Evolutionary conservation across 2,329 filamentous ascomycete species (phyloP), one percentile per base, ranked within the genome.

Genomic region (Aspergillus sp.): DNA sequence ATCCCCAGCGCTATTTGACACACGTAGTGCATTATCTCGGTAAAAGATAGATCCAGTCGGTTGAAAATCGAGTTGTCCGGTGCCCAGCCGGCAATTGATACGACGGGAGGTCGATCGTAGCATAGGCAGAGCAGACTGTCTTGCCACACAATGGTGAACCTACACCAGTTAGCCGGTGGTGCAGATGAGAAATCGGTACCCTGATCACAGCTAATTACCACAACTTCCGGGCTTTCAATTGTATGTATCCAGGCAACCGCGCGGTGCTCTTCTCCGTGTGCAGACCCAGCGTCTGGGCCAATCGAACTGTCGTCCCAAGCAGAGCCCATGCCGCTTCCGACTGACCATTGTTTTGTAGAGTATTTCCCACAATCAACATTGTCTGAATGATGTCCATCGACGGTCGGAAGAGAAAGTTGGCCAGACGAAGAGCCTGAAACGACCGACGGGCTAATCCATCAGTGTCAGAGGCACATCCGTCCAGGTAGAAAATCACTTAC

Each of bases 341-440:
- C 54, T 73, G 72, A 2, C 70, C 71, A 54, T 67, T 68, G 18
- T 74, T 72, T 22, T 73, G 70, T 7, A 73, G 29, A 1, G 68
- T 83, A 62, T 85, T 84, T 22, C 83, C 82, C 2, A 85, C 78
- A 5, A 86, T 81, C 2, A 86, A 71, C 11, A 85, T 73, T 0
- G 83, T 80, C 67, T 86, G 82, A 29, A 86, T 83, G 53, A 78
- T 82, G 56, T 85, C 82, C 39, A 85, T 65, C 2, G 80, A 82
- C 6, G 83, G 81, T 49, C 83, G 79, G 2, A 84, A 85, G 1
- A 86, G 71, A 65, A 86, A 86, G 60, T 86, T 86, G 3, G 82
- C 82, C 57, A 85, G 80, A 1, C 84, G 80, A 2, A 86, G 74
- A 60, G 83, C 84, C 62, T 86, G 82, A 56, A 72, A 72, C 5